These are phyloP conservation scores for Colletotrichum plurivorum DNA, from an alignment of 2,329 filamentous ascomycete genomes.

Conservation along the genomic window DNA sequence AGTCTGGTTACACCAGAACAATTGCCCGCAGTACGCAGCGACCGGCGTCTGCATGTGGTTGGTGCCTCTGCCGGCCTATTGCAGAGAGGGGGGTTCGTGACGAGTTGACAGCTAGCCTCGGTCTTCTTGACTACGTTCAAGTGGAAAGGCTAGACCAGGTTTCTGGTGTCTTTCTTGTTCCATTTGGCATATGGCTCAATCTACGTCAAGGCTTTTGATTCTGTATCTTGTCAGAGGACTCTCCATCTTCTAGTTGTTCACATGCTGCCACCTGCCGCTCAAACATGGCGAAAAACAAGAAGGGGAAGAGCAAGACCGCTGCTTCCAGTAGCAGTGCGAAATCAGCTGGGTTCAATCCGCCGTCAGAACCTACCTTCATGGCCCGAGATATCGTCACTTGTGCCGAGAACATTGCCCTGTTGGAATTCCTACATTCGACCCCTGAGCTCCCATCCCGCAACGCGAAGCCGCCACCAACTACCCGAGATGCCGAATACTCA, in stretches of 20 bases:
- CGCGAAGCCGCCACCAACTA: background rate
- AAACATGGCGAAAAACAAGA: background rate
- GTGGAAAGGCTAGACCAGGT: too few species aligned
- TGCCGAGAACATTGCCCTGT: constrained; percentile 2
- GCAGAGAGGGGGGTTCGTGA: too few species aligned
- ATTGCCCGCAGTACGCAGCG: background rate
- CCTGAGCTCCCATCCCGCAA: background rate
- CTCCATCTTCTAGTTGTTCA: too few species aligned
- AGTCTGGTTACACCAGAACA: background rate
- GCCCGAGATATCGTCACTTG: background rate
- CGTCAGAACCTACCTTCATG: background rate
- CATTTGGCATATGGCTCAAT: too few species aligned
- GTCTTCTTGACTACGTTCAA: too few species aligned
- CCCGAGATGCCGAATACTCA: background rate
- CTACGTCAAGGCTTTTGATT: too few species aligned
- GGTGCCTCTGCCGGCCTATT: too few species aligned
- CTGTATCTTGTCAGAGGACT: too few species aligned
- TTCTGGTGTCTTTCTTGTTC: too few species aligned
- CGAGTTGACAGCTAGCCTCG: too few species aligned
- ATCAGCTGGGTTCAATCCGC: background rate
- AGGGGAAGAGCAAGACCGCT: background rate
- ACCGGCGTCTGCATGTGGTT: background rate
- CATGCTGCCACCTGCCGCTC: too few species aligned
- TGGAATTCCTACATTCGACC: background rate
- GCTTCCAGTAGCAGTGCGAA: background rate